phyloP scores from a whole-genome alignment of 1,139 yeast species.

The Candida smagusa region DNA sequence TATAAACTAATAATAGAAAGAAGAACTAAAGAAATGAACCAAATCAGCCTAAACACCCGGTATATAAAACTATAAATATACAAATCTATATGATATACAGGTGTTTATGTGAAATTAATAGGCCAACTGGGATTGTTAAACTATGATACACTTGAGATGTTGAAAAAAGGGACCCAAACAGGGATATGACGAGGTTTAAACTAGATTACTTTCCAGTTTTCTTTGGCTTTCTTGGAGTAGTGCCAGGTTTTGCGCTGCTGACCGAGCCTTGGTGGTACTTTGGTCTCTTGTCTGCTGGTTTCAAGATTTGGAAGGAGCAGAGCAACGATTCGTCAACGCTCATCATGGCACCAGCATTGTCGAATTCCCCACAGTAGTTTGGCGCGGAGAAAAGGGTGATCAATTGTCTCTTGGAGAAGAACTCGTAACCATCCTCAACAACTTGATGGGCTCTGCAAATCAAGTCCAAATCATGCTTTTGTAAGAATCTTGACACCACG shows the following conservation, averaged over 20 bases:
- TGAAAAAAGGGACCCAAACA: too few species aligned
- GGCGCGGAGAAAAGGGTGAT: constrained; percentile 96
- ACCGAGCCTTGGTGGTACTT: constrained; percentile 48
- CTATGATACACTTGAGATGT: constrained; percentile 7
- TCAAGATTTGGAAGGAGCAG: constrained; percentile 95
- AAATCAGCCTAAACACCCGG: background rate
- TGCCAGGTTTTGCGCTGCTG: constrained; percentile 53
- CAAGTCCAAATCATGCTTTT: constrained; percentile 94
- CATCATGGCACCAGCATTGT: constrained; percentile 99
- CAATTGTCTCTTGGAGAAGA: constrained; percentile 90
- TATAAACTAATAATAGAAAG: constrained; percentile 12
- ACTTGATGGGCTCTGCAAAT: constrained; percentile 98
- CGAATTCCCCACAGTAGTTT: constrained; percentile 97
- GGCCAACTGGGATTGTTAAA: constrained; percentile 1
- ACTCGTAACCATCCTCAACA: constrained; percentile 98
- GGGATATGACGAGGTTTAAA: too few species aligned
- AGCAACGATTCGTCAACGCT: constrained; percentile 92
- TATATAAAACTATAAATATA: too few species aligned
- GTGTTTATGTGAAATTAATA: background rate
- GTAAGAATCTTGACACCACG: constrained; percentile 89
- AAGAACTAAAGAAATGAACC: constrained; percentile 12
- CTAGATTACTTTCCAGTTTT: constrained; percentile 47
- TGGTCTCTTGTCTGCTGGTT: constrained; percentile 94
- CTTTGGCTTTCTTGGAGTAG: constrained; percentile 73
- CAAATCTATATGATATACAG: too few species aligned